Evolutionary conservation across 768 basidiomycete species (phyloP).

Genomic region (Psilocybe cubensis): DNA sequence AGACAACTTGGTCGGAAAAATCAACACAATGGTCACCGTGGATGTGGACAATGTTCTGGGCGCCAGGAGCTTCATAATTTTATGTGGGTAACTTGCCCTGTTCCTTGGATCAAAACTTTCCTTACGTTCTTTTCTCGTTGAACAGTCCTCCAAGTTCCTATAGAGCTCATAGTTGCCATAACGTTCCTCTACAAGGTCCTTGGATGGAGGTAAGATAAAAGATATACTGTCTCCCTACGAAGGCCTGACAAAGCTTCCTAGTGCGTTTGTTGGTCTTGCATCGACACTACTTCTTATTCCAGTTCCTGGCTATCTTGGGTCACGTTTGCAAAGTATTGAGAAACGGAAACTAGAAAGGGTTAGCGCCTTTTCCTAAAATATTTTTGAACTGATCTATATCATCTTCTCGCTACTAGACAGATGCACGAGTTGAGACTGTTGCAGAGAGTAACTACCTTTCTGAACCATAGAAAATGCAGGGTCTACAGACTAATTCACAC

Average conservation of each 20-base stretch:
- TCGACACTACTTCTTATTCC: conserved; percentile 57
- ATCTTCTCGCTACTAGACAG: conserved; percentile 29
- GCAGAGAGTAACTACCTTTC: conserved; percentile 68
- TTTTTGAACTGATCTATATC: background rate
- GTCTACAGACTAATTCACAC: background rate
- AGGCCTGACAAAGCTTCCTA: too few species aligned
- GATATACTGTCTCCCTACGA: too few species aligned
- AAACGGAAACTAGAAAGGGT: conserved; percentile 44
- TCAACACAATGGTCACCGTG: conserved; percentile 77
- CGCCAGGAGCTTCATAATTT: conserved; percentile 38
- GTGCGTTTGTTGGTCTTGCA: conserved; percentile 45
- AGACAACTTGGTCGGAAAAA: conserved; percentile 67
- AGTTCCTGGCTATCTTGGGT: conserved; percentile 58
- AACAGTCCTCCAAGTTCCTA: conserved; percentile 34
- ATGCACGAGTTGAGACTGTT: conserved; percentile 63
- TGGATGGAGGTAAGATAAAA: conserved; percentile 49
- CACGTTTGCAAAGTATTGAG: conserved; percentile 49
- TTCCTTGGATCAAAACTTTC: background rate
- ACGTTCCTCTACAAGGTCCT: conserved; percentile 48
- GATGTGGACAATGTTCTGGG: conserved; percentile 49
- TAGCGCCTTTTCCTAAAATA: background rate
- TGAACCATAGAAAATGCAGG: background rate
- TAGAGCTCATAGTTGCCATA: conserved; percentile 41
- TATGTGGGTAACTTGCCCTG: conserved; percentile 15
- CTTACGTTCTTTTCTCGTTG: conserved; percentile 8